Conservation (phyloP, 768 basidiomycete species). For the Tricholoma hemisulphureum region DNA sequence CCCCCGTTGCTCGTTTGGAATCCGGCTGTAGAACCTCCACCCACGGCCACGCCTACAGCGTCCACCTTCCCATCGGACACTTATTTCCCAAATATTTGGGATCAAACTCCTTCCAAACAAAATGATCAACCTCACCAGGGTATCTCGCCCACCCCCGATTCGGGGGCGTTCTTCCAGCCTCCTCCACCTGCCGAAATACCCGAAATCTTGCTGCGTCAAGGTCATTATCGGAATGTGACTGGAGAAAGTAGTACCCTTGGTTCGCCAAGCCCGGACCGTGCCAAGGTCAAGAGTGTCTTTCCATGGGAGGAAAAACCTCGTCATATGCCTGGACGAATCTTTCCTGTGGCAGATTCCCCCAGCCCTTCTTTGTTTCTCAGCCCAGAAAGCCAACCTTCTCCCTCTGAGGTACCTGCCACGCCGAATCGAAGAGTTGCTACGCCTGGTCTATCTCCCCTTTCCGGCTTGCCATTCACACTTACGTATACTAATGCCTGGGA, state of each 20-base stretch:
- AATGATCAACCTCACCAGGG: conserved; percentile 37
- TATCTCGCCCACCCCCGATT: conserved; percentile 37
- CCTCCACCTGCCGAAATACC: conserved; percentile 64
- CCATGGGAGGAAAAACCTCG: conserved; percentile 92
- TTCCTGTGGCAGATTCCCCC: conserved; percentile 63
- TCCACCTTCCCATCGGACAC: conserved; percentile 70
- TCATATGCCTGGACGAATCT: conserved; percentile 64
- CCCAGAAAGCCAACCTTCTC: conserved; percentile 37
- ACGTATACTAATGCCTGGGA: conserved; percentile 87
- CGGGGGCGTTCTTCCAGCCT: conserved; percentile 56
- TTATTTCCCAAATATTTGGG: conserved; percentile 88
- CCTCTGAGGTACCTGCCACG: conserved; percentile 35
- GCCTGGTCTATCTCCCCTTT: conserved; percentile 40
- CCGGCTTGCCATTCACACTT: conserved; percentile 56
- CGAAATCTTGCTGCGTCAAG: conserved; percentile 62
- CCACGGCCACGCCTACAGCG: conserved; percentile 51
- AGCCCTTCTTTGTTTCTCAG: conserved; percentile 45
- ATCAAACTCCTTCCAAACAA: conserved; percentile 48
- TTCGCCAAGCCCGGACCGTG: conserved; percentile 60
- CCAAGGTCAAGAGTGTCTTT: conserved; percentile 77
- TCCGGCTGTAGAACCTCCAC: conserved; percentile 77
- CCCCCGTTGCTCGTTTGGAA: conserved; percentile 78
- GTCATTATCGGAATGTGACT: conserved; percentile 68
- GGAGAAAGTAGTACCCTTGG: conserved; percentile 45
- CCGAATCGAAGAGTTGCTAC: conserved; percentile 30